Base-by-base conservation (phyloP, 1,284 basidiomycete genomes). In the Leccinum pachyderme region DNA sequence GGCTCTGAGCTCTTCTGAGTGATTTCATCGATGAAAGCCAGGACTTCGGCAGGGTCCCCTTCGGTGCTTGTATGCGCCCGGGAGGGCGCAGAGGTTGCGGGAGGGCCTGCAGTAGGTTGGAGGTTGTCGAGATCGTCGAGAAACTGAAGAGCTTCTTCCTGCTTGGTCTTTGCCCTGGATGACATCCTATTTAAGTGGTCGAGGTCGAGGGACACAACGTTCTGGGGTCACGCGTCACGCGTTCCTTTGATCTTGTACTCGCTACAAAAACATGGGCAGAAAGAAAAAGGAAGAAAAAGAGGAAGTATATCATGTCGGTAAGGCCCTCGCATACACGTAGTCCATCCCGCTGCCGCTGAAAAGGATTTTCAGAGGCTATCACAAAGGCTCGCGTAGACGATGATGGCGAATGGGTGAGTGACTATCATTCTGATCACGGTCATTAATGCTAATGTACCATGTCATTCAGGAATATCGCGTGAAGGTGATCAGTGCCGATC, bases 21-120 rank as follows among this genome's bases (percentile, higher is more conserved):
- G 63, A 96, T 93, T 72, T 96, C 93, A 72, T 97, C 93, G 52
- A 97, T 83, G 76, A 95, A 96, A 25, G 93, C 94, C 44, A 95
- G 83, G 15, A 91, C 92, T 59, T 91, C 89, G 0, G 77, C 72
- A 22, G 89, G 87, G 68, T 92, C 86, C 43, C 83, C 83, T 60
- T 77, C 77, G 47, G 75, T 72, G 51, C 69, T 67, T 29, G 66
- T 56, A 41, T 66, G 43, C 44, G 50, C 51, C 28, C 51, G 62
- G n/a, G 57, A 58, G 32, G 65, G 60, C 54, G 46, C 51, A 47
- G 63, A 58, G 15, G 46, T 28, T 6, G 47, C 41, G 15, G 58
- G 52, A 28, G 52, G 71, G 33, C 46, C 65, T 4, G 76, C 63
- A 12, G 73, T 59, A 13, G 75, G 72, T 18, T 82, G 66, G 25